Base-by-base conservation (phyloP, 139 green algal species). In the Micractinium sp. region DNA sequence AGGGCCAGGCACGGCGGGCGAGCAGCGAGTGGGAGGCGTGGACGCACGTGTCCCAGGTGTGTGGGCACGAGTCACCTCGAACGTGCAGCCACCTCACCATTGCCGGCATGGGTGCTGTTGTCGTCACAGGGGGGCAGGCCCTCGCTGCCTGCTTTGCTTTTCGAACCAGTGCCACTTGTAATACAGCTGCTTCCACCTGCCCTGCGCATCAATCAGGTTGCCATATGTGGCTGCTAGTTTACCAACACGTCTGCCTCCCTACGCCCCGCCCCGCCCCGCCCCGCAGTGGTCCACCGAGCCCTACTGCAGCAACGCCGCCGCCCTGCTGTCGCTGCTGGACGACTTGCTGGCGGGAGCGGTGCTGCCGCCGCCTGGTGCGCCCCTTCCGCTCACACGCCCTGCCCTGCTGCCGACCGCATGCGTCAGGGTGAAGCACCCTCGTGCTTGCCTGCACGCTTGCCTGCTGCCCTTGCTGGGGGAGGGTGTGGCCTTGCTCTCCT, bases 281-380 rank as follows among this genome's bases (percentile, higher is more conserved):
- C 41, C 36, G 88, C 82, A 88, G 77, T 82, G 92, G 63, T 61
- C 90, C 29, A 88, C 90, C 4, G 85, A 94, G 87, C 80, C 89
- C 31, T 90, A 85, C 71, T 63, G 82, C 20, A 60, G 60, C 88
- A 94, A 93, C 41, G 88, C 87, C 13, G 86, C 90, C 88, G 90
- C 78, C 4, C 35, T 93, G 78, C 84, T 94, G n/a, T 85, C 66
- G 0, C 36, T 94, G n/a, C 25, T 93, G 3, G 91, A 92, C 19
- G 90, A 94, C 77, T 76, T 92, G 35, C 71, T 82, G 31, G 41
- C 69, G 0, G 88, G 90, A 23, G 85, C 79, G 18, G 85, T 91
- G 7, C 73, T 93, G 19, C 33, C 75, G 41, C 85, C 88, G 25
- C 33, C 66, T 12, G 88, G 86, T 71, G 83, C 0, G 61, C 66